Conservation (phyloP, 495 filamentous ascomycete genomes). For the Daldinia childiae region DNA sequence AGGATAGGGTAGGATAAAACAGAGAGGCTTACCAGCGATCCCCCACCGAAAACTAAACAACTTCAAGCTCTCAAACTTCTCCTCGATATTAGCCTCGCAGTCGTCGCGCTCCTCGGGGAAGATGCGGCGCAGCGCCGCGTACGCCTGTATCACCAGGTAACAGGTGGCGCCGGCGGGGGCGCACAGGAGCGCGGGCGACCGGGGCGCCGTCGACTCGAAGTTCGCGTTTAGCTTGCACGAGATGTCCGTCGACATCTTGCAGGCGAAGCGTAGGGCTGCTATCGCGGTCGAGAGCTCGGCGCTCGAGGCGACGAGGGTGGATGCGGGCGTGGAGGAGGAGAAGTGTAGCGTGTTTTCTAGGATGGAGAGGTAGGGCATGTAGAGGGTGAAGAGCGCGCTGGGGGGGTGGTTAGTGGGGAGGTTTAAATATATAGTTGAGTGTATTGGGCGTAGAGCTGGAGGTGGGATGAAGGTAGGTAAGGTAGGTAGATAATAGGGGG, state of each 20-base stretch:
- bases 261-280: slow-evolving; percentile 46
- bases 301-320: slow-evolving; percentile 12
- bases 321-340: not conserved
- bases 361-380: slow-evolving; percentile 35
- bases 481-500: not conserved
- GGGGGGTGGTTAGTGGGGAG: not conserved
- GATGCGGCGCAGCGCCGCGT: slow-evolving; percentile 34
- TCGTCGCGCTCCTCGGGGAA: slow-evolving; percentile 39
- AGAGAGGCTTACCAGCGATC: slow-evolving; percentile 40
- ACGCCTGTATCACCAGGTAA: slow-evolving; percentile 40
- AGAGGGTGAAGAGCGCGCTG: slow-evolving; percentile 34
- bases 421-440: too few species aligned
- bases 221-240: slow-evolving; percentile 45
- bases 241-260: slow-evolving; percentile 48
- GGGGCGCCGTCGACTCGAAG: slow-evolving; percentile 34
- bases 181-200: slow-evolving; percentile 40
- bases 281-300: slow-evolving; percentile 39
- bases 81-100: slow-evolving; percentile 42
- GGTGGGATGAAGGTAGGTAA: too few species aligned
- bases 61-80: slow-evolving; percentile 47
- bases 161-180: slow-evolving; percentile 47
- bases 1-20: too few species aligned
- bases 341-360: slow-evolving; percentile 6
- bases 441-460: not conserved
- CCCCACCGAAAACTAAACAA: slow-evolving; percentile 48